A percentile compares a stretch with the other conserved stretches of the same genome.
phyloP scores from a whole-genome alignment of 352 stramenopile species.

The Phytophthora sansomeana region DNA sequence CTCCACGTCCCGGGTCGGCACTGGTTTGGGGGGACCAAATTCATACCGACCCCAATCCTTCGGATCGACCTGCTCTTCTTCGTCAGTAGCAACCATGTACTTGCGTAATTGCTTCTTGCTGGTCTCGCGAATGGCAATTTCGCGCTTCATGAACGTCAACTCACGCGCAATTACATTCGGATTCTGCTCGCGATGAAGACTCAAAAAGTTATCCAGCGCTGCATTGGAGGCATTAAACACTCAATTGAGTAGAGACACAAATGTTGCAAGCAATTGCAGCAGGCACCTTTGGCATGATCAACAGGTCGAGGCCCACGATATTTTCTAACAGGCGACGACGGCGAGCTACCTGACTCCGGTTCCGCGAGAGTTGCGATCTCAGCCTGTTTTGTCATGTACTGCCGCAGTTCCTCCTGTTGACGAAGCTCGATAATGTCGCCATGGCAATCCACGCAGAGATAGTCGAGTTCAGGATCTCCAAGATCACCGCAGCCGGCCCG shows the following conservation, averaged over 20 bases:
- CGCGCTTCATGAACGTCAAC: slow-evolving; percentile 65
- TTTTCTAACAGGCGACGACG: slow-evolving; percentile 23
- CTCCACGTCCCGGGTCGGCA: slow-evolving; percentile 59
- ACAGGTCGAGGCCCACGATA: slow-evolving; percentile 52
- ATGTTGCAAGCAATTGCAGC: not conserved
- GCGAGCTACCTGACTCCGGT: not conserved
- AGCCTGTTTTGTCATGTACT: slow-evolving; percentile 36
- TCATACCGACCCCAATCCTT: slow-evolving; percentile 75
- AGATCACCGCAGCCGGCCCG: slow-evolving; percentile 62
- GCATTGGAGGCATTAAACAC: not conserved
- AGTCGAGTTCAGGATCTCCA: slow-evolving; percentile 65
- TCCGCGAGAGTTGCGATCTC: not conserved
- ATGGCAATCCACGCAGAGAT: slow-evolving; percentile 76
- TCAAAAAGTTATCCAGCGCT: slow-evolving; percentile 63
- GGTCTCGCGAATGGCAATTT: slow-evolving; percentile 62
- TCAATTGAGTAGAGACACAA: not conserved
- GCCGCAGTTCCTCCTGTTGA: slow-evolving; percentile 51
- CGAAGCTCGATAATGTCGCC: slow-evolving; percentile 53
- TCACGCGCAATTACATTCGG: slow-evolving; percentile 49
- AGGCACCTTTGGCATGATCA: slow-evolving; percentile 59
- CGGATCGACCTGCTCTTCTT: slow-evolving; percentile 57
- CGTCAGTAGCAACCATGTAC: slow-evolving; percentile 78
- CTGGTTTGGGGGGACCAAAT: slow-evolving; percentile 49
- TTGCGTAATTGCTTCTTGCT: slow-evolving; percentile 66
- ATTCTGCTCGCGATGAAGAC: slow-evolving; percentile 50